A percentile compares a stretch with the other conserved stretches of the same genome.
Evolutionary conservation across 225 moss, liverwort and hornwort species (phyloP).

Genomic region (Takakia lepidozioides): DNA sequence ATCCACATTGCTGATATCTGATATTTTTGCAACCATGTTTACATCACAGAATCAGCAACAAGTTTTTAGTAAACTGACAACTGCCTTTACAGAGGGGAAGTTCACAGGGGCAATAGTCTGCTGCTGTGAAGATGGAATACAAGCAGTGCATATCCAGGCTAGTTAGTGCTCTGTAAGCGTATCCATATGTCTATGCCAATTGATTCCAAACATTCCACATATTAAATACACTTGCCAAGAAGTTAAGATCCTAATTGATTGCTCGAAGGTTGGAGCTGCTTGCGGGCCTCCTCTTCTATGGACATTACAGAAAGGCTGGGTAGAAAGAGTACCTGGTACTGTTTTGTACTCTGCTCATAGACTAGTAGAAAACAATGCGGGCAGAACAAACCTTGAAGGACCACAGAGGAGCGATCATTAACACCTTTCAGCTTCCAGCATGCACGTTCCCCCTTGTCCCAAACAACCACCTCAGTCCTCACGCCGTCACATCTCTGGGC

Average conservation of each 20-base stretch:
- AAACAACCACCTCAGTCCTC: conserved; percentile 40
- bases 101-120: conserved; percentile 1
- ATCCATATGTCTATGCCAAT: neutral
- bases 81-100: too few species aligned
- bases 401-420: conserved; percentile 33
- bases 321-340: neutral
- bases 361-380: too few species aligned
- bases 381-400: conserved; percentile 48
- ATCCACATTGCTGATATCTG: conserved; percentile 29
- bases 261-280: too few species aligned
- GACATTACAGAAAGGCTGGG: too few species aligned
- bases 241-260: too few species aligned
- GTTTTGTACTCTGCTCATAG: neutral
- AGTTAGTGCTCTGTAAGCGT: neutral
- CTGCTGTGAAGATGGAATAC: neutral
- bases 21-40: neutral
- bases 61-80: too few species aligned
- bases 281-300: too few species aligned
- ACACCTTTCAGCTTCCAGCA: conserved; percentile 57
- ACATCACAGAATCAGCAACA: conserved; percentile 1
- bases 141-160: neutral
- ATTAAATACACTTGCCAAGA: too few species aligned
- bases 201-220: too few species aligned
- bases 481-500: conserved; percentile 39
- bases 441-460: conserved; percentile 48